Evolutionary conservation across 2,329 filamentous ascomycete species (phyloP), one percentile per base, ranked within the genome.

Genomic region (Daldinia eschscholtzii): DNA sequence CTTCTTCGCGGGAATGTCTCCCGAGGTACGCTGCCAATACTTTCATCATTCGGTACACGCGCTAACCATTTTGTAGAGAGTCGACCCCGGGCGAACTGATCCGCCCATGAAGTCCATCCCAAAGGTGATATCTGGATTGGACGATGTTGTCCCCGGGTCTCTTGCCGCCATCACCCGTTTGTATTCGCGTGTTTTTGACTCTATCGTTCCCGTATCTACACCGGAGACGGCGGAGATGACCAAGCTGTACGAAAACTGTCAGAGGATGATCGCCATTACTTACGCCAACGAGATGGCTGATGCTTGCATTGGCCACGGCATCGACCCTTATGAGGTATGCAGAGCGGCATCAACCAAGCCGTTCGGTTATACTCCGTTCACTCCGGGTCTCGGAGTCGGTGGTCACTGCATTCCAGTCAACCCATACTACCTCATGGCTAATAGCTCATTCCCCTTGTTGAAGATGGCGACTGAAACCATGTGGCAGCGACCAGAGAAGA

Each of bases 161-260:
- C 76, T 86, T 1, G 73, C 80, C 7, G 77, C 79, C 37, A 86
- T 88, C 60, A 66, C 74, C 6, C 71, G 75, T 6, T 74, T 87
- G 3, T 88, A 88, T 73, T 77, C 78, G 2, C 73, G 76, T n/a
- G 83, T 82, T 1, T 87, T 87, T 68, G 79, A 85, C 57, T 74
- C 76, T 0, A 78, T 87, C 5, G 79, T 87, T 6, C 80, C 82
- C 0, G 85, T 87, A 33, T 84, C 83, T 10, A 77, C 76, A 33
- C 85, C 86, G 1, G 86, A 88, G 71, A 85, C 87, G 1, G 86
- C 86, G 1, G 86, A 88, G 75, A 87, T 88, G 84, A 85, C 82
- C 68, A 88, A 88, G 76, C 77, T 88, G 12, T 88, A 87, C 72
- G 86, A 88, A 67, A 88, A 88, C 73, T 88, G 86, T 72, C 85